Evolutionary conservation across 2,329 filamentous ascomycete genomes (phyloP).

Genomic region (Polychaeton citri): DNA sequence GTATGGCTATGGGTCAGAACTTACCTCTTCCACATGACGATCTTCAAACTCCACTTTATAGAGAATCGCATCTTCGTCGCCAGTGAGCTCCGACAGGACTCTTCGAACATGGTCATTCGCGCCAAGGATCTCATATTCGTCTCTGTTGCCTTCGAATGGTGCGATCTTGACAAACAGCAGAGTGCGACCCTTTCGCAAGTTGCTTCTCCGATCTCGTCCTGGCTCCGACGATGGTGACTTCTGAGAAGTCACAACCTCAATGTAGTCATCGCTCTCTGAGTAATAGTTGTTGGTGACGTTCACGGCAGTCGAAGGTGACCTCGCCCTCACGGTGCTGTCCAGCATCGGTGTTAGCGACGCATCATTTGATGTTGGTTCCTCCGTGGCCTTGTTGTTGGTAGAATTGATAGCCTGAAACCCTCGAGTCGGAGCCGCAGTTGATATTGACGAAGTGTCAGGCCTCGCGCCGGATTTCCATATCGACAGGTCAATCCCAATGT

Average conservation of each 20-base stretch:
- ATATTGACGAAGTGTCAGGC: not conserved
- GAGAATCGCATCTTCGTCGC: constrained; percentile 16
- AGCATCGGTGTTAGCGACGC: no score
- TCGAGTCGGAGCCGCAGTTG: constrained; percentile 3
- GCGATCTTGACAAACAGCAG: not conserved
- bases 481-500: constrained; percentile 13
- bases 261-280: no score
- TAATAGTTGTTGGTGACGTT: no score
- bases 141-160: constrained; percentile 4
- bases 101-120: constrained; percentile 20
- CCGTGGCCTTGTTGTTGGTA: no score
- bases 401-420: constrained; percentile 5
- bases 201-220: no score
- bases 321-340: no score
- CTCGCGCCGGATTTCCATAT: constrained; percentile 12
- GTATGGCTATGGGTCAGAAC: no score
- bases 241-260: no score
- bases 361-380: no score
- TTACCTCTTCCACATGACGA: constrained; percentile 27
- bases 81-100: constrained; percentile 25
- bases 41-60: constrained; percentile 32
- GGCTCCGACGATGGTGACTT: no score
- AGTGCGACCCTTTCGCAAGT: no score
- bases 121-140: constrained; percentile 12
- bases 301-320: no score